Evolutionary conservation across 805 yeast species (phyloP).

Genomic region (Nakazawaea peltata): DNA sequence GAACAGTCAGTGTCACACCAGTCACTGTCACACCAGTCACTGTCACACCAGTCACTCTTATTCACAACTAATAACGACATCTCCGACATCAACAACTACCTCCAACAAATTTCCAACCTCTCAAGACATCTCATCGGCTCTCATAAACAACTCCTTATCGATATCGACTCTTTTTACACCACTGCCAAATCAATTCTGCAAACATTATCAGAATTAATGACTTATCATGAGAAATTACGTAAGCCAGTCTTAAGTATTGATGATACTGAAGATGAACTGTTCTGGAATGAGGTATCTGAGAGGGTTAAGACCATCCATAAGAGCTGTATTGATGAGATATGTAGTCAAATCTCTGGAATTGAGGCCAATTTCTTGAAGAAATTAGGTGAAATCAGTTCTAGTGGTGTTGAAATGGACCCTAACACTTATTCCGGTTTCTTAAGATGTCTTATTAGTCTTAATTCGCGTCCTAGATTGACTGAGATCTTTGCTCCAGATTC

Average conservation of each 20-base stretch:
- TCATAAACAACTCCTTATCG: constrained; percentile 12
- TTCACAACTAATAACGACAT: too few relatives aligned
- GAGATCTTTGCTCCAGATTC: too few relatives aligned
- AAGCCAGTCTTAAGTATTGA: constrained; percentile 27
- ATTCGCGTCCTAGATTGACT: neutral
- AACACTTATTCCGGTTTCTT: constrained; percentile 2
- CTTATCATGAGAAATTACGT: constrained; percentile 13
- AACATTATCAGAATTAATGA: constrained; percentile 15
- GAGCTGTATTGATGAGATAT: neutral
- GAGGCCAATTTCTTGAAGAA: constrained; percentile 1
- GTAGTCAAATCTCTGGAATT: neutral
- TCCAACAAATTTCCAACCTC: constrained; percentile 5
- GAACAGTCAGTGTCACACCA: too few relatives aligned
- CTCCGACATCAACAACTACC: constrained; percentile 14
- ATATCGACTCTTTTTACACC: constrained; percentile 15
- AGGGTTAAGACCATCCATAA: constrained; percentile 1
- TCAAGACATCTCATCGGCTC: constrained; percentile 9
- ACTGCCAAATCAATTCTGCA: constrained; percentile 11
- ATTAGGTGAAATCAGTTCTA: neutral
- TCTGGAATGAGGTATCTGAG: constrained; percentile 16
- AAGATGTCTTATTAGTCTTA: constrained; percentile 6
- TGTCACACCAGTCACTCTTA: too few relatives aligned
- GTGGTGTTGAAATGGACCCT: neutral
- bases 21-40: too few relatives aligned
- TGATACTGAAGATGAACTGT: constrained; percentile 24